Percentiles rank a stretch among this genome's conserved stretches.
Conservation (phyloP, 2,329 filamentous ascomycete species). For the Monilinia polystroma region DNA sequence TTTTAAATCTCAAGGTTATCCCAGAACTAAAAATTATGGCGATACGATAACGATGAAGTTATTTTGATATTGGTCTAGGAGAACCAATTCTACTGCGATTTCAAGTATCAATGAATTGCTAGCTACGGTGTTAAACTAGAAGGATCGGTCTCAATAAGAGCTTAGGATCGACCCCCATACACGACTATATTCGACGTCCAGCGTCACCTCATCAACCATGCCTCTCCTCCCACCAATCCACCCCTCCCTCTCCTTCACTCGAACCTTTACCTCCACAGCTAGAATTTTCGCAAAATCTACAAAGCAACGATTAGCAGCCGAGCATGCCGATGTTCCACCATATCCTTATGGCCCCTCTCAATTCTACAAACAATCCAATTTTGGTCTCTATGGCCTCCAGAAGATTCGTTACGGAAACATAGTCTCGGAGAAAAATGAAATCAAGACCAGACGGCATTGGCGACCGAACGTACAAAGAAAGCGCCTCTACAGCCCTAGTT, state of each 20-base stretch:
- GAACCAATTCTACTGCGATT: constrained; percentile 2
- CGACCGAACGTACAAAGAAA: constrained; percentile 66
- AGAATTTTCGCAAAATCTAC: constrained; percentile 40
- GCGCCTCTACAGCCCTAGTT: constrained; percentile 61
- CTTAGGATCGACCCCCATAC: neutral
- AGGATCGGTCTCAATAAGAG: neutral
- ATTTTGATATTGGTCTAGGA: neutral
- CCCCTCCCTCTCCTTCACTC: constrained; percentile 36
- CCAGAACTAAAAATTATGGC: constrained; percentile 11
- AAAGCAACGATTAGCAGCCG: constrained; percentile 40
- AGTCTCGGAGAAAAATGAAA: constrained; percentile 64
- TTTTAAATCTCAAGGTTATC: neutral
- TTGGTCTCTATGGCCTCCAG: constrained; percentile 67
- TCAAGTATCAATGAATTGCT: neutral
- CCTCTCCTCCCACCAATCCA: constrained; percentile 32
- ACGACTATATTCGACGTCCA: neutral
- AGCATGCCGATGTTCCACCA: constrained; percentile 47
- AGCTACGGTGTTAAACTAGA: neutral
- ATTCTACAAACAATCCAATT: constrained; percentile 78
- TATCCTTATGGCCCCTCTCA: constrained; percentile 72
- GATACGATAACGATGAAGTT: constrained; percentile 12
- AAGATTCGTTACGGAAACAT: constrained; percentile 79
- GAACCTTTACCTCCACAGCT: constrained; percentile 40
- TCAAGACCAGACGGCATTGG: constrained; percentile 72
- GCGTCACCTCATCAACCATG: constrained; percentile 26